Conservation (phyloP, 1,284 basidiomycete genomes). For the Puccinia polysora region DNA sequence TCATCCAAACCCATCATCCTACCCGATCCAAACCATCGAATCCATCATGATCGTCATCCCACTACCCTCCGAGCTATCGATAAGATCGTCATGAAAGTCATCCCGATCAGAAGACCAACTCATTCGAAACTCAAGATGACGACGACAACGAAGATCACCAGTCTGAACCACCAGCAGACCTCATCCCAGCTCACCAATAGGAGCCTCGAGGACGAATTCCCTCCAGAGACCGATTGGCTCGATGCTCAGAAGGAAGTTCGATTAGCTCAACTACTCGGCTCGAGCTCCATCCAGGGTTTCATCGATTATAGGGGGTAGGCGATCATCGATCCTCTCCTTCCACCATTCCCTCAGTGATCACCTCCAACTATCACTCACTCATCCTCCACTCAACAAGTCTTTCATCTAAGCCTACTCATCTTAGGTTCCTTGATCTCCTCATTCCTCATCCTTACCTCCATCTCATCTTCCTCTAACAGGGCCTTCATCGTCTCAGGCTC, state of each 20-base stretch:
- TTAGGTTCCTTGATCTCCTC: background rate
- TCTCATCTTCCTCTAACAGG: background rate
- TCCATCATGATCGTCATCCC: background rate
- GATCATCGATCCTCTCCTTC: background rate
- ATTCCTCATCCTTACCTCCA: background rate
- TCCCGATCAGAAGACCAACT: slow-evolving; percentile 32
- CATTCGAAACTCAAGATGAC: background rate
- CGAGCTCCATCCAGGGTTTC: slow-evolving; percentile 29
- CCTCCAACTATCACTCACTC: background rate
- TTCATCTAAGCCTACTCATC: background rate
- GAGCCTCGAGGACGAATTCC: slow-evolving; percentile 21
- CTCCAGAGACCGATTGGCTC: slow-evolving; percentile 27
- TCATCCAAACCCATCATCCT: background rate
- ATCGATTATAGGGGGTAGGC: slow-evolving; percentile 34
- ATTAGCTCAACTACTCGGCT: slow-evolving; percentile 22
- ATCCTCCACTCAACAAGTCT: background rate
- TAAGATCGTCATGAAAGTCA: slow-evolving; percentile 37
- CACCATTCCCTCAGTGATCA: background rate
- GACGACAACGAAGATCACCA: background rate
- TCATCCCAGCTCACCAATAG: background rate
- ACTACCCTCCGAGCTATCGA: background rate
- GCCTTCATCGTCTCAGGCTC: slow-evolving; percentile 28
- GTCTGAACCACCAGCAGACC: background rate
- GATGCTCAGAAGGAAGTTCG: slow-evolving; percentile 40
- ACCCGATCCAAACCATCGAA: background rate